Evolutionary conservation across 441 rosid genomes (phyloP), one percentile per base, ranked within the genome.

Genomic region (Croton setiger): DNA sequence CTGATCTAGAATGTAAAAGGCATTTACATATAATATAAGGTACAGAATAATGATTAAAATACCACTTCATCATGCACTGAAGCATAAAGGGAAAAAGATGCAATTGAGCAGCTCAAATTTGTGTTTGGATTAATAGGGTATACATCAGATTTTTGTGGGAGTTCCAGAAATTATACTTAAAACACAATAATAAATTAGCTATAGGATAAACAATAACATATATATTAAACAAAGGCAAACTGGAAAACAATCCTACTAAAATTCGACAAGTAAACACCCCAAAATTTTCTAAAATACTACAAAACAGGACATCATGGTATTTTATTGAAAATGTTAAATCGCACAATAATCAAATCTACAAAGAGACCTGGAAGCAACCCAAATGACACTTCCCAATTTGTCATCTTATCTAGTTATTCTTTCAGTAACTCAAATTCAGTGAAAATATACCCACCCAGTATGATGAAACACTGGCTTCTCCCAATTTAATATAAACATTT

Each of bases 1-100:
- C 37, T 21, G 27, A 58, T 39, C 55, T 66, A 52, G 14, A 66
- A 58, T 54, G 47, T 63, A 64, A 48, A 36, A 31, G 45, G 15
- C 31, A 62, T 33, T 11, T 3, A 55, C 44, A 36, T 10, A 20
- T 48, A 36, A 57, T 31, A 69, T 62, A 44, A 20, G 14, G 18
- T 13, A 59, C 11, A 23, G 11, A 23, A 52, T 15, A 36, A 58
- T 48, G 37, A 31, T 27, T 14, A 64, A 57, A 57, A 35, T 35
- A 71, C 44, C 55, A 63, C 41, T 15, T 6, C 13, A 17, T 15
- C 14, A 49, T 13, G 14, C 18, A 31, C 47, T 13, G 35, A 20
- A 65, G 4, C 14, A 33, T 54, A 2, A 4, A 14, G 35, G 1
- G 20, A 55, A 64, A n/a, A 17, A 63, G 7, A 33, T 48, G 36